These are phyloP conservation scores for Venturia nashicola DNA, from an alignment of 2,329 filamentous ascomycete species.

Conservation along the genomic window DNA sequence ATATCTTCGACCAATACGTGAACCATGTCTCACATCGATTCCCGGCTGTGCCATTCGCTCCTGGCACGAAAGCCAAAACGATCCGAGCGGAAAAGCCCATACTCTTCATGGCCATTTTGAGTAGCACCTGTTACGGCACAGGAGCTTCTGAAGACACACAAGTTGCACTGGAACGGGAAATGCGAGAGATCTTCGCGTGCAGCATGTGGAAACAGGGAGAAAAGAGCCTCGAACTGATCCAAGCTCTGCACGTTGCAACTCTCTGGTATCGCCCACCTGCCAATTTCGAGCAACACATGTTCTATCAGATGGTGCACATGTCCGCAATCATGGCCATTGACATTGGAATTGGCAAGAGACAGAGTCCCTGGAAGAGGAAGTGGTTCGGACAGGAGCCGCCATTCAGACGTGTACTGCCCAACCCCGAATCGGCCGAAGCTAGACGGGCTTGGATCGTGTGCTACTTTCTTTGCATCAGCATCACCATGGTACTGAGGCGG, in stretches of 20 bases:
- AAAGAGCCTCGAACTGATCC: slow-evolving; percentile 73
- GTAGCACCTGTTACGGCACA: slow-evolving; percentile 38
- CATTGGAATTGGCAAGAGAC: slow-evolving; percentile 55
- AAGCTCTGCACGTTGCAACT: slow-evolving; percentile 62
- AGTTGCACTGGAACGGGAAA: slow-evolving; percentile 50
- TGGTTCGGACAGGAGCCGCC: slow-evolving; percentile 23
- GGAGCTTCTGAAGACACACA: slow-evolving; percentile 43
- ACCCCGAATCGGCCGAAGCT: slow-evolving; percentile 43
- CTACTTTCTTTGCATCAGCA: slow-evolving; percentile 49
- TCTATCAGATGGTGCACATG: slow-evolving; percentile 76
- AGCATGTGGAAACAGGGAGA: slow-evolving; percentile 62
- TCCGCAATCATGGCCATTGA: slow-evolving; percentile 75
- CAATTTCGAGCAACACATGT: slow-evolving; percentile 75
- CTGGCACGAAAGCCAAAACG: slow-evolving; percentile 39
- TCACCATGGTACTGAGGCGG: slow-evolving; percentile 45
- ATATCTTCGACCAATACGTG: slow-evolving; percentile 45
- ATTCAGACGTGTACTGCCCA: slow-evolving; percentile 16
- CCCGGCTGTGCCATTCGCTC: slow-evolving; percentile 45
- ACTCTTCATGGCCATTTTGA: slow-evolving; percentile 46
- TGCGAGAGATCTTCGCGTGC: slow-evolving; percentile 63
- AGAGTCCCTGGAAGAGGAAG: slow-evolving; percentile 15
- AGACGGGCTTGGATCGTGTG: slow-evolving; percentile 48
- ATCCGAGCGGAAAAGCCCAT: slow-evolving; percentile 46
- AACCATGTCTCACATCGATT: slow-evolving; percentile 42
- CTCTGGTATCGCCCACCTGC: slow-evolving; percentile 81